Conservation (phyloP, 164 flowering plant species). For the Aristolochia contorta region DNA sequence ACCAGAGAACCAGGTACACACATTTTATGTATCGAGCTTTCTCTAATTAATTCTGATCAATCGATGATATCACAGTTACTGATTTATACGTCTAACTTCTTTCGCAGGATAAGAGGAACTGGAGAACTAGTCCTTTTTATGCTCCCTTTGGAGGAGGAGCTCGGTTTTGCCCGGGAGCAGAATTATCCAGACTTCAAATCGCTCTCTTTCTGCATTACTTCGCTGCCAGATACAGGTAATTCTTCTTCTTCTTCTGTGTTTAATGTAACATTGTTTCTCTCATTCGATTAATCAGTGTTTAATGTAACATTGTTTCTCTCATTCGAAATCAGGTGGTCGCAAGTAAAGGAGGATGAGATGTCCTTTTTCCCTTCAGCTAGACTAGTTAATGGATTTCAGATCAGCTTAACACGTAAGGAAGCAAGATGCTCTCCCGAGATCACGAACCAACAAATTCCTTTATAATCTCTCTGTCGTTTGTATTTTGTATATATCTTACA, state of each 20-base stretch:
- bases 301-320: no score
- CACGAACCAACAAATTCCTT: no score
- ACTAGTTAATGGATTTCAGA: slow-evolving; percentile 72
- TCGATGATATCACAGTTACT: no score
- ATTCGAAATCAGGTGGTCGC: slow-evolving; percentile 61
- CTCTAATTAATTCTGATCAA: neutral
- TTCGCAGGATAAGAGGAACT: slow-evolving; percentile 63
- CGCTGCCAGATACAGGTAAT: slow-evolving; percentile 39
- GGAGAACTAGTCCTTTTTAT: slow-evolving; percentile 60
- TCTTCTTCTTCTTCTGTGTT: neutral
- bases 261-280: no score
- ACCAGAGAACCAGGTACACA: slow-evolving; percentile 55
- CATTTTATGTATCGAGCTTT: neutral
- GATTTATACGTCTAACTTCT: neutral
- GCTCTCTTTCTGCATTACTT: slow-evolving; percentile 72
- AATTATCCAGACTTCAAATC: slow-evolving; percentile 76
- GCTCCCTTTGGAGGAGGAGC: slow-evolving; percentile 86
- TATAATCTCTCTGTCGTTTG: no score
- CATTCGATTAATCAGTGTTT: no score
- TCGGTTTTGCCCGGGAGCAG: slow-evolving; percentile 87
- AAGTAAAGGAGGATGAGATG: slow-evolving; percentile 60
- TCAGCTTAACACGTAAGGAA: slow-evolving; percentile 16
- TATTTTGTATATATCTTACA: no score
- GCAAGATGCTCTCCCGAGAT: no score
- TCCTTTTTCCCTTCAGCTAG: slow-evolving; percentile 89